phyloP scores from a whole-genome alignment of 208 protist genomes.

The Crithidia thermophila region DNA sequence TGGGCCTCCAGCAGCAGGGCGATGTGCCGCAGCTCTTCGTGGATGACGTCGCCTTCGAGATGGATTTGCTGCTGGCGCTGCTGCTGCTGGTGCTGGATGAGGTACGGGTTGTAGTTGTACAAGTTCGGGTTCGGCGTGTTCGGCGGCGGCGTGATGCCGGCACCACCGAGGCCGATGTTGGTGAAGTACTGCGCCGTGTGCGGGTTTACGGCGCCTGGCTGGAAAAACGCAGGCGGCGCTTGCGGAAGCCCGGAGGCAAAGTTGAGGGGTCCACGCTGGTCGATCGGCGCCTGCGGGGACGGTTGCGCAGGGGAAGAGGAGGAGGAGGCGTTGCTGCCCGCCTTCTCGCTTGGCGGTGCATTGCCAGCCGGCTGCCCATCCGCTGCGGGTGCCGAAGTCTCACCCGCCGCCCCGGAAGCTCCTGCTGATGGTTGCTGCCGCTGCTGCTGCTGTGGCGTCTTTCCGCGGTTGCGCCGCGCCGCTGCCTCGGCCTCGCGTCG shows the following conservation, averaged over 20 bases:
- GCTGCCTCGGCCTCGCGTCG: constrained; percentile 34
- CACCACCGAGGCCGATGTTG: constrained; percentile 10
- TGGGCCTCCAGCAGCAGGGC: constrained; percentile 26
- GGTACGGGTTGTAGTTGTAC: constrained; percentile 2
- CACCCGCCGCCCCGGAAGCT: background rate
- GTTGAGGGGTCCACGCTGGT: constrained; percentile 9
- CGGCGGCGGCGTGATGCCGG: constrained; percentile 2
- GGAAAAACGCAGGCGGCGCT: background rate
- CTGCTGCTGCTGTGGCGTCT: background rate
- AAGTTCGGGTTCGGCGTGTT: background rate
- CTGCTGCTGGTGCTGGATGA: background rate
- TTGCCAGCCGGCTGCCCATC: background rate
- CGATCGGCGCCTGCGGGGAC: too few species aligned
- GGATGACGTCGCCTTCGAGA: constrained; percentile 23
- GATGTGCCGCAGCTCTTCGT: constrained; percentile 30
- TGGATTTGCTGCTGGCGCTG: constrained; percentile 13
- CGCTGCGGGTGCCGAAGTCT: background rate
- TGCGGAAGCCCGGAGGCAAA: constrained; percentile 2
- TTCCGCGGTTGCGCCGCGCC: constrained; percentile 25
- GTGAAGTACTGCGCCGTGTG: constrained; percentile 9
- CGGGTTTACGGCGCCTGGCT: background rate
- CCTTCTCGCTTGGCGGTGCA: background rate
- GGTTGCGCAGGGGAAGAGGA: too few species aligned
- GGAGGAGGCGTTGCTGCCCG: background rate
- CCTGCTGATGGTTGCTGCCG: background rate